These are phyloP conservation scores for Haplographium delicatum DNA, from an alignment of 495 filamentous ascomycete genomes.

Conservation along the genomic window DNA sequence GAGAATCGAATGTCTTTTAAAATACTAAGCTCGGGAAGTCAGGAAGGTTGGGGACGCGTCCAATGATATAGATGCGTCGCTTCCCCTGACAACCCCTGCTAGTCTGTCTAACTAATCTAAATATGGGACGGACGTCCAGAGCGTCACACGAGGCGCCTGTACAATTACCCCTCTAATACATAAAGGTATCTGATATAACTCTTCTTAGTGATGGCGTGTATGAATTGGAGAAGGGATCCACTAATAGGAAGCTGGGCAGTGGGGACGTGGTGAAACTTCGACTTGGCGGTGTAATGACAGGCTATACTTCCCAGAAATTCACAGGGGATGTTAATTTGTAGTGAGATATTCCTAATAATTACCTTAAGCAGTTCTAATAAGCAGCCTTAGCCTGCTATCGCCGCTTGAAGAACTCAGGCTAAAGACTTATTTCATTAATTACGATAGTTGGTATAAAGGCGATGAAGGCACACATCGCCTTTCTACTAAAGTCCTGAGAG, in stretches of 20 bases:
- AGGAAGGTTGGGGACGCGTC: too few relatives aligned
- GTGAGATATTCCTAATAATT: conserved; percentile 3
- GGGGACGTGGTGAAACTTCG: not conserved
- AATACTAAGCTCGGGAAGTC: too few relatives aligned
- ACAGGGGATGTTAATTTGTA: not conserved
- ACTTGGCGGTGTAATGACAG: conserved; percentile 4
- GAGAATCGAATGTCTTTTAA: too few relatives aligned
- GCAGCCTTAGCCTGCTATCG: conserved; percentile 5
- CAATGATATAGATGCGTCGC: too few relatives aligned
- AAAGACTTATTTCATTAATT: not conserved
- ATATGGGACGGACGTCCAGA: too few relatives aligned
- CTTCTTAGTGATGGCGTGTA: conserved; percentile 1
- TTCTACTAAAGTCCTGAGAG: not conserved
- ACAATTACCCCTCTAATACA: not conserved
- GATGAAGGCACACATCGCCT: not conserved
- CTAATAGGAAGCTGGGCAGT: not conserved
- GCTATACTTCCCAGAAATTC: conserved; percentile 5
- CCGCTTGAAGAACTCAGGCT: conserved; percentile 4
- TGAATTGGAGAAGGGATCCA: not conserved
- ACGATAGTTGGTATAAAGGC: not conserved
- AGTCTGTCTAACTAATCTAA: too few relatives aligned
- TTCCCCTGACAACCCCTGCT: too few relatives aligned
- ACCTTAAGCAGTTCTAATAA: conserved; percentile 3
- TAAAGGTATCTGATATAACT: too few relatives aligned
- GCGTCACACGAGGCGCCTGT: not conserved